These are phyloP conservation scores for Eremochloa ophiuroides DNA, from an alignment of 176 grass and related monocot species.

Conservation along the genomic window DNA sequence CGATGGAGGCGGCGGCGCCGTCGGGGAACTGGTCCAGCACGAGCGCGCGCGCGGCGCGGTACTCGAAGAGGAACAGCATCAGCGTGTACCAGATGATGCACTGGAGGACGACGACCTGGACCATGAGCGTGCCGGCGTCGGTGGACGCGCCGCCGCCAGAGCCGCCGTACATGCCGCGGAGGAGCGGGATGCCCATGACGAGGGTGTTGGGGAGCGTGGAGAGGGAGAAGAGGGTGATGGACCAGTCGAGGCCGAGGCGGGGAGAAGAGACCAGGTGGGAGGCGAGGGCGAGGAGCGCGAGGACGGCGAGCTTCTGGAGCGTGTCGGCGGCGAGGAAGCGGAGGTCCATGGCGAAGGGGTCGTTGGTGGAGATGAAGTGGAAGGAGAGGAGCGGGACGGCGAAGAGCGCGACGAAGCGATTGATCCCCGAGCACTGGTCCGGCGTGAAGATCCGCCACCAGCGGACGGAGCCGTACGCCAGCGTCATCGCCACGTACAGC, in stretches of 20 bases:
- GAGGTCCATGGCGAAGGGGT: constrained; percentile 34
- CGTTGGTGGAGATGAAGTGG: constrained; percentile 46
- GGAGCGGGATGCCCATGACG: constrained; percentile 39
- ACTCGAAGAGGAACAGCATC: constrained; percentile 90
- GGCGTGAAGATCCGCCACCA: constrained; percentile 37
- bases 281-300: neutral
- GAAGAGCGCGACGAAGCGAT: constrained; percentile 41
- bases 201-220: constrained; percentile 38
- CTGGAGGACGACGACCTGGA: constrained; percentile 71
- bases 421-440: constrained; percentile 42
- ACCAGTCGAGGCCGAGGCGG: constrained; percentile 13
- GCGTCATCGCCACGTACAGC: constrained; percentile 30
- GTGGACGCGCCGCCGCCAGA: neutral
- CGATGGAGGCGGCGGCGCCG: constrained; percentile 64
- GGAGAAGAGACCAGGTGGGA: neutral
- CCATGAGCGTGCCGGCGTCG: constrained; percentile 45
- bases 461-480: constrained; percentile 19
- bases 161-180: constrained; percentile 22
- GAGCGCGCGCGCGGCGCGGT: constrained; percentile 47
- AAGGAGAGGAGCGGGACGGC: constrained; percentile 48
- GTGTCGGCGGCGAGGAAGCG: constrained; percentile 43
- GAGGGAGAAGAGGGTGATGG: constrained; percentile 42
- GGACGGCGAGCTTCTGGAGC: constrained; percentile 25
- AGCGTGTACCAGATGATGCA: constrained; percentile 68
- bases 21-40: constrained; percentile 80